Conservation (phyloP, 140 eudicot genomes). For the Senecio squalidus region DNA sequence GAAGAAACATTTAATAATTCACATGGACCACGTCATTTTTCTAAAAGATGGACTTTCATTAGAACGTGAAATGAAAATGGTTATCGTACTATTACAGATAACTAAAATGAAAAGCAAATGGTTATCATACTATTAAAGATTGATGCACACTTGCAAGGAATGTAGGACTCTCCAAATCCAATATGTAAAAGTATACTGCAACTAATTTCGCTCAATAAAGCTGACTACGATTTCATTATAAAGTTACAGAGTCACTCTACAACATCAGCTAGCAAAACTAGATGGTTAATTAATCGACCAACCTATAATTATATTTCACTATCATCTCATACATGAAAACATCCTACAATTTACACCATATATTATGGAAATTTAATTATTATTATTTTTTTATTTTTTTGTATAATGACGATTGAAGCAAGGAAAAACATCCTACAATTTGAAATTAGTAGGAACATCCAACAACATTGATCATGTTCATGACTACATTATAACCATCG, state of each 20-base stretch:
- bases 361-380: not conserved
- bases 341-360: not conserved
- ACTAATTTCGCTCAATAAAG: not conserved
- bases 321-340: not conserved
- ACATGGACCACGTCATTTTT: not conserved
- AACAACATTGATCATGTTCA: slow-evolving; percentile 13
- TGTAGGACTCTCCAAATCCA: not conserved
- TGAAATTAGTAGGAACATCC: slow-evolving; percentile 6
- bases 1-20: not conserved
- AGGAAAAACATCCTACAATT: not conserved
- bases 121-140: not conserved
- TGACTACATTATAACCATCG: not conserved
- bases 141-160: not conserved
- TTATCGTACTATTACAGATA: too few species aligned
- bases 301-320: slow-evolving; percentile 5
- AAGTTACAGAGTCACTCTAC: too few species aligned
- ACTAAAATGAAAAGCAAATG: slow-evolving; percentile 2
- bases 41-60: not conserved
- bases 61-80: too few species aligned
- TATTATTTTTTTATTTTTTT: not conserved
- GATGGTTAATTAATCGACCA: not conserved
- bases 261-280: not conserved
- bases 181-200: not conserved
- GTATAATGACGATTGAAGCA: not conserved
- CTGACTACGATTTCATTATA: not conserved